A percentile compares a stretch with the other conserved stretches of the same genome.
phyloP scores from a whole-genome alignment of 495 filamentous ascomycete genomes.

The Hyaloscypha finlandica region DNA sequence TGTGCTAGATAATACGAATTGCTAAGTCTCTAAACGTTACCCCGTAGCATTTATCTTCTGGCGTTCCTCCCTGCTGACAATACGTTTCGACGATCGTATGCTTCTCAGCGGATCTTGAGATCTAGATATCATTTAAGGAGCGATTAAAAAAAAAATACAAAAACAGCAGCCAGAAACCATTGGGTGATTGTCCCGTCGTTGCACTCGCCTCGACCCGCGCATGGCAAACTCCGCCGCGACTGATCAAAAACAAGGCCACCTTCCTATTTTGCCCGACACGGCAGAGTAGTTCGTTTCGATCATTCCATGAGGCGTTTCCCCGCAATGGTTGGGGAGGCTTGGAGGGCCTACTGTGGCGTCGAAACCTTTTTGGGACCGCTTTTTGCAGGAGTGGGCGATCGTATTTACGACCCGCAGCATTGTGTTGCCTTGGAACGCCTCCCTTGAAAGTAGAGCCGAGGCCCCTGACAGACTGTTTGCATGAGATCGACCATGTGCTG shows the following conservation, averaged over 20 bases:
- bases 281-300: neutral
- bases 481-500: too few relatives aligned
- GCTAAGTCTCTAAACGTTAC: too few relatives aligned
- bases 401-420: too few relatives aligned
- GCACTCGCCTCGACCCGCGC: neutral
- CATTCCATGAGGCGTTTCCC: neutral
- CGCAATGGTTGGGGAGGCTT: neutral
- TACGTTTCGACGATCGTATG: too few relatives aligned
- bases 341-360: neutral
- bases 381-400: too few relatives aligned
- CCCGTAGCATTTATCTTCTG: too few relatives aligned
- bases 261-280: neutral
- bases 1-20: too few relatives aligned
- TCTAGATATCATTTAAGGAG: neutral
- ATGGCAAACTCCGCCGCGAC: neutral
- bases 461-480: too few relatives aligned
- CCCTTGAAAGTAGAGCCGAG: too few relatives aligned
- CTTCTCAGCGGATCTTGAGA: neutral
- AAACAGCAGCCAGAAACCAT: neutral
- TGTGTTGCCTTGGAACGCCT: too few relatives aligned
- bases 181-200: neutral
- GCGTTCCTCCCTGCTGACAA: too few relatives aligned
- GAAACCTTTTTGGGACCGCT: too few relatives aligned
- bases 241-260: neutral
- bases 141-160: neutral